Evolutionary conservation across 257 asterid species (phyloP), one percentile per base, ranked within the genome.

Genomic region (Anisodus acutangulus): DNA sequence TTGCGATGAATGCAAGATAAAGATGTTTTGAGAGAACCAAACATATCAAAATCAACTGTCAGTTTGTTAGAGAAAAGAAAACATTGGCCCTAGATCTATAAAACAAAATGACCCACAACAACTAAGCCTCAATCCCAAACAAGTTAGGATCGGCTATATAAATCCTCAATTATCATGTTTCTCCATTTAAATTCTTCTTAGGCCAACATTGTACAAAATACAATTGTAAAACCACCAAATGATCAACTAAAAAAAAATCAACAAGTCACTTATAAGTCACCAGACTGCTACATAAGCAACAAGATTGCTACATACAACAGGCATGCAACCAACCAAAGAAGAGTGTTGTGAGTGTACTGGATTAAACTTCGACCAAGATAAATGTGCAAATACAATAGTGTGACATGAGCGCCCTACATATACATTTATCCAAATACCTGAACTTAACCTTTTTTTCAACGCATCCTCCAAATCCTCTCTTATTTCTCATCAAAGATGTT

Each of bases 241-340:
- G 59, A n/a, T n/a, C 43, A 49, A 49, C 62, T 6, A 31, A 31
- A 12, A 49, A 74, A 49, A 49, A 6, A 6, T 74, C 43, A 22
- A 22, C 45, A 74, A 49, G 62, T 74, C 81, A 74, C 81, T 49
- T 67, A 67, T 35, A 67, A 67, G 74, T 39, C 62, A 49, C 60
- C 11, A 26, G 80, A 74, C 12, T 11, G 35, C 43, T 72, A 26
- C 19, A 74, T 74, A 74, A 19, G 80, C 60, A 47, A 74, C 60
- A 74, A 47, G 60, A 41, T 51, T 19, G 19, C 39, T 74, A 0
- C 81, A 74, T 49, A 49, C 59, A 74, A 74, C 45, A 74, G 22
- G 22, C 60, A 74, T 74, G 60, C 80, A 74, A 31, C 80, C 79
- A 45, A 71, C 39, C 62, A 74, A 74, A 62, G 81, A 6, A 74